Percentiles rank a stretch among this genome's conserved stretches.
Conservation (phyloP, 768 basidiomycete genomes). For the Russula abietina region DNA sequence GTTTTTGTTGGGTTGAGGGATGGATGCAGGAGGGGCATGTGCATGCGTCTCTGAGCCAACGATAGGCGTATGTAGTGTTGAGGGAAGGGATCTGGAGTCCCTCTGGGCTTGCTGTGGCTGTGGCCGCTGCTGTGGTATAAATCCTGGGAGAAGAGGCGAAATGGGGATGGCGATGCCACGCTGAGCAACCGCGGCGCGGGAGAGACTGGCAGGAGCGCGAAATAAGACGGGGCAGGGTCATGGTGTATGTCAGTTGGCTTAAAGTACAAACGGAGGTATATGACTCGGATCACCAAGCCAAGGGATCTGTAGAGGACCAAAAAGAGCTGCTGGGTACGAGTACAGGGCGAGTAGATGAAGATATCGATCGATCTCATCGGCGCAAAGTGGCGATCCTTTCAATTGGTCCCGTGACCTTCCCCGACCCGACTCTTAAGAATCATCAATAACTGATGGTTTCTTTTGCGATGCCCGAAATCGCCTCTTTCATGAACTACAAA, state of each 20-base stretch:
- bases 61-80: conserved; percentile 48
- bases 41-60: conserved; percentile 85
- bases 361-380: too few relatives aligned
- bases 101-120: background rate
- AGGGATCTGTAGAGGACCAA: too few relatives aligned
- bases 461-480: too few relatives aligned
- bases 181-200: background rate
- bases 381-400: too few relatives aligned
- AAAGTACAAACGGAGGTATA: background rate
- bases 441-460: too few relatives aligned
- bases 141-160: background rate
- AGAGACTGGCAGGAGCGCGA: background rate
- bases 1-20: conserved; percentile 74
- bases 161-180: background rate
- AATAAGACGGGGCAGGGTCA: background rate
- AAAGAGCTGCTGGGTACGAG: too few relatives aligned
- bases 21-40: conserved; percentile 68
- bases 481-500: too few relatives aligned
- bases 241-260: too few relatives aligned
- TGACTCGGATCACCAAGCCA: background rate
- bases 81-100: conserved; percentile 30
- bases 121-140: conserved; percentile 7
- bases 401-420: too few relatives aligned
- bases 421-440: too few relatives aligned
- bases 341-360: too few relatives aligned